Evolutionary conservation across 192 early-diverging fungal species (phyloP).

Genomic region (Mortierella hygrophila): DNA sequence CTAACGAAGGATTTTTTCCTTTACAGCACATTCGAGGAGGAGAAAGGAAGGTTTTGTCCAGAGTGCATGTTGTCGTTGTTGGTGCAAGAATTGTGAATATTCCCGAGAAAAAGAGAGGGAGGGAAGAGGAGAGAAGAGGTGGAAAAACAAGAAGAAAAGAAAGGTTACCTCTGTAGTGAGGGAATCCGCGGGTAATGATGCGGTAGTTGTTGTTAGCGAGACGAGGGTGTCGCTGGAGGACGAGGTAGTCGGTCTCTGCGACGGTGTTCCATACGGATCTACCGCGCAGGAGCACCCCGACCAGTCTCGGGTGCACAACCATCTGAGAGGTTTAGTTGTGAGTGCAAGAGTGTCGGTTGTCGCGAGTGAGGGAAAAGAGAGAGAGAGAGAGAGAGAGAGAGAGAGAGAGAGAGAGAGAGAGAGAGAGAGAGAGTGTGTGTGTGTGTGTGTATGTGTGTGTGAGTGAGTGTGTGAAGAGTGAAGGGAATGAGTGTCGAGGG

Average conservation of each 20-base stretch:
- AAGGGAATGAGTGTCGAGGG: neutral
- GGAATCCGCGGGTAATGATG: conserved; percentile 55
- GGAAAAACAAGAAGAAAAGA: conserved; percentile 7
- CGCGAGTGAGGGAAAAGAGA: too few relatives aligned
- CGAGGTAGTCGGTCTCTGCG: conserved; percentile 48
- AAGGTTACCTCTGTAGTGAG: conserved; percentile 49
- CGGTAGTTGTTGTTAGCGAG: conserved; percentile 24
- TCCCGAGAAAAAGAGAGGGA: too few relatives aligned
- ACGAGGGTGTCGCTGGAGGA: conserved; percentile 46
- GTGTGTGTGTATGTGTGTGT: too few relatives aligned
- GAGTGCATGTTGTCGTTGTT: too few relatives aligned
- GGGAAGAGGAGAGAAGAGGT: neutral
- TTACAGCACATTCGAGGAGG: neutral
- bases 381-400: neutral
- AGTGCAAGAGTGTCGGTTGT: too few relatives aligned
- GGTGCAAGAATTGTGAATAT: too few relatives aligned
- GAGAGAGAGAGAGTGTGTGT: neutral
- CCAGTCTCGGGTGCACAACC: conserved; percentile 47
- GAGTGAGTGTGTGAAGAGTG: neutral
- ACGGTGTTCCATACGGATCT: conserved; percentile 45
- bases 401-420: neutral
- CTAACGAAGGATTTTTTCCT: neutral
- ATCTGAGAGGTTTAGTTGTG: neutral
- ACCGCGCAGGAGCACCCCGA: conserved; percentile 40
- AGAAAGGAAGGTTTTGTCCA: neutral